Evolutionary conservation across 2,329 filamentous ascomycete genomes (phyloP), one percentile per base, ranked within the genome.

Genomic region (Epichloe baconii): DNA sequence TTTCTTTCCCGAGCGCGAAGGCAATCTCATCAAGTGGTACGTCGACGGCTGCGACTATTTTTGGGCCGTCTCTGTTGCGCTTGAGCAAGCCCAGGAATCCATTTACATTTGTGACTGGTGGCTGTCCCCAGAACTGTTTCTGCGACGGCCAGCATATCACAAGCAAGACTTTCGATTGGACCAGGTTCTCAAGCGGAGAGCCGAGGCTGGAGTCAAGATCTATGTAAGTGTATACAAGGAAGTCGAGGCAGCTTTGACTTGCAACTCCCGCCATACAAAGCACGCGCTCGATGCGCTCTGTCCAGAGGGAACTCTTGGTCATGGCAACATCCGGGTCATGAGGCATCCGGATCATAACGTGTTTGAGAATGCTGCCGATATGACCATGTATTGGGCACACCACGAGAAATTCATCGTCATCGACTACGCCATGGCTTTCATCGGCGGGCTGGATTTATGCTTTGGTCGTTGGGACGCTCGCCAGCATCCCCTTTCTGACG

Each of bases 21-120:
- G 83, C 31, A 96, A 97, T 66, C 75, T 86, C 52, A 76, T 93
- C 64, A 97, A 97, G 71, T 98, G 91, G 90, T 97, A 96, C 68
- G 88, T 97, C 11, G 93, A 97, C 64, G 93, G 89, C 3, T 77
- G 89, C 54, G 86, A 97, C 69, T 98, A 98, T 68, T 94, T 93
- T 66, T 95, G 89, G 83, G 80, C 93, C 17, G 89, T 98, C 11
- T 94, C 89, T 0, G 81, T 84, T 36, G 91, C 90, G 0, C 75
- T 97, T n/a, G 90, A 97, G 56, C 77, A 83, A 53, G 93, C 93
- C 38, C 86, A 86, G 62, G 91, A 97, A 68, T 85, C 85, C 44
- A 96, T 98, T 59, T 98, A 97, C 67, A 94, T 98, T 57, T 85
- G 77, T 53, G 93, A 97, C 63, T 98, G 91, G 93, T 97, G 93